Base-by-base conservation (phyloP, 2,329 filamentous ascomycete species). In the Aspergillus neotritici region DNA sequence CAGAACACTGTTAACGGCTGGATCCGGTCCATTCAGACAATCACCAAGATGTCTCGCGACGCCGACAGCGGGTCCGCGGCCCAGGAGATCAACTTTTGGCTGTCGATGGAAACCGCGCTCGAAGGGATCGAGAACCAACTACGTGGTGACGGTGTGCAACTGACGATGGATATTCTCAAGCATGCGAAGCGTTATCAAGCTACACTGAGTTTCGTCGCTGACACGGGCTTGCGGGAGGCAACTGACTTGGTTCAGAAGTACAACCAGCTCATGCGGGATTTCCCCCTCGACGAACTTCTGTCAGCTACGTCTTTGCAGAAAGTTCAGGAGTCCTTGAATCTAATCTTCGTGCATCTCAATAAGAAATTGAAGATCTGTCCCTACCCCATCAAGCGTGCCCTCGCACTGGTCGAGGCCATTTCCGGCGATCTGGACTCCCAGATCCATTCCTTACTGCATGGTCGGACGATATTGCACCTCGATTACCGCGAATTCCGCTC, bases 41-140 rank as follows among this genome's bases (percentile, higher is more conserved):
- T 96, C 55, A 98, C 93, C 31, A 94, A 94, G 69, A 86, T 95
- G 74, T 87, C 88, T 32, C 83, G 89, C 59, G 93, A 98, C 57
- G 82, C 87, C 1, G 63, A 83, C 64, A 76, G 78, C 52, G 77
- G 82, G 28, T 94, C 89, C 15, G 93, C 93, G 28, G 91, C 87
- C 44, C 93, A 97, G 65, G 93, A 99, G 67, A 95, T 98, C 66
- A 96, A 96, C 66, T 98, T 98, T 62, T 99, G 93, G 93, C 68
- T 98, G 39, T 94, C 89, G 2, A 95, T 98, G 86, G 94, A 98
- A 67, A 86, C 84, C 12, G 87, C 90, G 4, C 70, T 99, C 51
- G 90, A 96, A 64, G 85, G 85, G 21, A 95, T 99, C 47, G 91
- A 96, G 64, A 80, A 77, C 32, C 91, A 97, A 65, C 77, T 98